Evolutionary conservation across 129 eudicot genomes (phyloP), one percentile per base, ranked within the genome.

Genomic region (Flaveria linearis): DNA sequence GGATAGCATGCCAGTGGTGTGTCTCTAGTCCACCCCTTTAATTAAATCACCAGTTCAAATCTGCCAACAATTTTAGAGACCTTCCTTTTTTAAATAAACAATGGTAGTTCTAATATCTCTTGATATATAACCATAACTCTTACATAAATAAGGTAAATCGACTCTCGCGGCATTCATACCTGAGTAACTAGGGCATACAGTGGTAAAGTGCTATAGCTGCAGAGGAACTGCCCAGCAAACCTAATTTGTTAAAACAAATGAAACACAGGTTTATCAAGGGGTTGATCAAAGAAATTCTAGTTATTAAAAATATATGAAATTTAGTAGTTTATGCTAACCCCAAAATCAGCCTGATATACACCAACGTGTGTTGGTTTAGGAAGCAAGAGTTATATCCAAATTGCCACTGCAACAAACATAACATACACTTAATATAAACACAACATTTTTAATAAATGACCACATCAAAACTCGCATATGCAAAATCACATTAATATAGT

Each of bases 181-280:
- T 94, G 99, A 53, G 99, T 94, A 15, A 91, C 97, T 25, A 94
- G 86, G 52, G 99, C 99, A 76, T 94, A 89, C 28, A 94, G 87
- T 17, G 99, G 99, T 81, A 94, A 83, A 78, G 99, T 94, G 90
- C 97, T 94, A 76, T 94, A 94, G 89, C 99, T 94, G 84, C 99
- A 94, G 50, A 94, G 77, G 58, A 94, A 94, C 49, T 94, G 99
- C 30, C 97, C 99, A 10, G 84, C 82, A 75, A 94, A 91, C 86
- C 99, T 94, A 76, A 47, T 20, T 25, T 13, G 53, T 42, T 50
- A 50, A 14, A 33, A 33, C 22, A 6, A 72, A 72, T 17, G 9
- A 13, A 64, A n/a, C 52, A 18, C 5, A 11, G 42, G 13, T 18
- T 15, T 23, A 14, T 43, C 33, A 81, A 55, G 22, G 18, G 69